Percentiles rank a stretch among this genome's conserved stretches.
Evolutionary conservation across 208 protist genomes (phyloP).

Genomic region (Wallacemonas rigidus): DNA sequence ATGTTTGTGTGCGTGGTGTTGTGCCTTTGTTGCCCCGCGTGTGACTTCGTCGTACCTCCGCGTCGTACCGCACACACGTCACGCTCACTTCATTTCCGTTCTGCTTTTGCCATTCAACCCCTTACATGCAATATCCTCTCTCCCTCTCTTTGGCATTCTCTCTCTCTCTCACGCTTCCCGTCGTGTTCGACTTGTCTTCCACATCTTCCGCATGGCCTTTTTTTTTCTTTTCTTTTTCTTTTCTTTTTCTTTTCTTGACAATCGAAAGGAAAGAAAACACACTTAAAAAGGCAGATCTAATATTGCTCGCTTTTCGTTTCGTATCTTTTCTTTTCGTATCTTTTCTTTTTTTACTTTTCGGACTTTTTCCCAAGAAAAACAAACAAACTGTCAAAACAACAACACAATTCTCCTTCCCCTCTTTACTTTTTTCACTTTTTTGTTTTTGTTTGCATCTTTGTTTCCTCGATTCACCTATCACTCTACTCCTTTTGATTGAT

Average conservation of each 20-base stretch:
- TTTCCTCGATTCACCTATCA: neutral
- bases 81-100: no score
- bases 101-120: no score
- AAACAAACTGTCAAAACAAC: neutral
- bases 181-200: no score
- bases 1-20: no score
- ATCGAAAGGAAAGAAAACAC: no score
- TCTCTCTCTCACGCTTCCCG: no score
- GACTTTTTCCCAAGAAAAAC: constrained; percentile 2
- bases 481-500: neutral
- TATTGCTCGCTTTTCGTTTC: constrained; percentile 15
- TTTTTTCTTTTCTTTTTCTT: neutral
- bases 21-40: no score
- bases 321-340: neutral
- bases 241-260: neutral
- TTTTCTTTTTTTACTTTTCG: constrained; percentile 15
- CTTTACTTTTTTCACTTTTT: neutral
- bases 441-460: neutral
- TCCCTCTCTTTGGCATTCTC: no score
- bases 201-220: neutral
- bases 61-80: no score
- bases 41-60: no score
- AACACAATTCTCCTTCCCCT: neutral
- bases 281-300: constrained; percentile 2
- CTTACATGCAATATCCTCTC: no score